A percentile compares a stretch with the other conserved stretches of the same genome.
Evolutionary conservation across 495 filamentous ascomycete genomes (phyloP).

Genomic region (Penicillium psychrofluorescens): DNA sequence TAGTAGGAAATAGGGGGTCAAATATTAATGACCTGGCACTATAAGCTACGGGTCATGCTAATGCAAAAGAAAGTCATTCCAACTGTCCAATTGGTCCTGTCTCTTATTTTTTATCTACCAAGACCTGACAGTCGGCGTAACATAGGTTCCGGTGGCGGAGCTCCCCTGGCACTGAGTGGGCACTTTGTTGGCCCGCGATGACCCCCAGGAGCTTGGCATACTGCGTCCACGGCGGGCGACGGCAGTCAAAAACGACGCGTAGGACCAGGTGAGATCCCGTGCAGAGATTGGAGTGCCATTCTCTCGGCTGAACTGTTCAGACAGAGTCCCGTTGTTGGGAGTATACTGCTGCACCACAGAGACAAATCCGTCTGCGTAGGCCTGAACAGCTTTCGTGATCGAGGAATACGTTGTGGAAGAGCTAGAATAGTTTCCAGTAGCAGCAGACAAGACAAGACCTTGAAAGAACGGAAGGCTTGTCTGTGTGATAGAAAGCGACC

Average conservation of each 20-base stretch:
- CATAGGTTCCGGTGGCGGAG: no score
- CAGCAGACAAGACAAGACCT: conserved; percentile 38
- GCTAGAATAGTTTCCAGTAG: conserved; percentile 43
- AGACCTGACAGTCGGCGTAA: no score
- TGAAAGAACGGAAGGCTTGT: conserved; percentile 51
- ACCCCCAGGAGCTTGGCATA: conserved; percentile 50
- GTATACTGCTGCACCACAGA: conserved; percentile 42
- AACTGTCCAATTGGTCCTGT: no score
- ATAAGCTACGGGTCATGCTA: no score
- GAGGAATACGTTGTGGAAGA: conserved; percentile 38
- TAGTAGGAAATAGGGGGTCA: no score
- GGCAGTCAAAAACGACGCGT: conserved; percentile 43
- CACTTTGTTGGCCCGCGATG: conserved; percentile 41
- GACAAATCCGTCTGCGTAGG: conserved; percentile 59
- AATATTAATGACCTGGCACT: no score
- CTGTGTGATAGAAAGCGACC: conserved; percentile 43
- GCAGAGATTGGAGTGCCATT: conserved; percentile 49
- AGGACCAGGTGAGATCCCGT: conserved; percentile 46
- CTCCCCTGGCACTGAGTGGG: conserved; percentile 39
- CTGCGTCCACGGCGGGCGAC: conserved; percentile 39
- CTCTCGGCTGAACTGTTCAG: conserved; percentile 53
- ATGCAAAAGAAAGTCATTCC: no score
- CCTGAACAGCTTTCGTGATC: conserved; percentile 45
- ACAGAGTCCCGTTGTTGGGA: conserved; percentile 44
- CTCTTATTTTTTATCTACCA: no score